Conservation (phyloP, 345 rosid species). For the Anacardium occidentale region DNA sequence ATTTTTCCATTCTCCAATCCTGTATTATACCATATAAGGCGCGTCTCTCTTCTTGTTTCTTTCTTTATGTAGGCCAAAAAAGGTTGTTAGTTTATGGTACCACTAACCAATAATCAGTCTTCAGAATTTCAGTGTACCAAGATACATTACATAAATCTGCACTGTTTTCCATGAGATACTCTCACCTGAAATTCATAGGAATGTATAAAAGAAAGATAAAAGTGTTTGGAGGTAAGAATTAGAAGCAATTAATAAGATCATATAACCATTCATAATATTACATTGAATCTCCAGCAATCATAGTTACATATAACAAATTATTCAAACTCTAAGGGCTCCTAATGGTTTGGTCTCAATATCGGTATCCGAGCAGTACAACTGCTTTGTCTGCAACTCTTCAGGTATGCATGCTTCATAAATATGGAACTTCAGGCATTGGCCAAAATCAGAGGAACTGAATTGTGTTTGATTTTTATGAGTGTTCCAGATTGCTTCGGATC, state of each 20-base stretch:
- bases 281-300: background rate
- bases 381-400: constrained; percentile 18
- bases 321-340: constrained; percentile 14
- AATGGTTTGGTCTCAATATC: background rate
- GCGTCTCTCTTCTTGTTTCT: too few species aligned
- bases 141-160: background rate
- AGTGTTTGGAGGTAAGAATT: background rate
- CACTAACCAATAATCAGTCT: too few species aligned
- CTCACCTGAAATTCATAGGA: background rate
- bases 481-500: constrained; percentile 59
- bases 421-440: background rate
- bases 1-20: too few species aligned
- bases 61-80: too few species aligned
- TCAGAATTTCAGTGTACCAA: too few species aligned
- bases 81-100: background rate
- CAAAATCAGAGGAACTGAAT: constrained; percentile 21
- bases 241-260: background rate
- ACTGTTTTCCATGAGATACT: background rate
- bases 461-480: constrained; percentile 32
- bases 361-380: constrained; percentile 10
- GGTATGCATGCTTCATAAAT: background rate
- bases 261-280: constrained; percentile 9
- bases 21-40: too few species aligned
- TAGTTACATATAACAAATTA: constrained; percentile 4
- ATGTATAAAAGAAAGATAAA: background rate